Evolutionary conservation across 805 yeast species (phyloP), one percentile per base, ranked within the genome.

Genomic region (Ogataea dorogensis): DNA sequence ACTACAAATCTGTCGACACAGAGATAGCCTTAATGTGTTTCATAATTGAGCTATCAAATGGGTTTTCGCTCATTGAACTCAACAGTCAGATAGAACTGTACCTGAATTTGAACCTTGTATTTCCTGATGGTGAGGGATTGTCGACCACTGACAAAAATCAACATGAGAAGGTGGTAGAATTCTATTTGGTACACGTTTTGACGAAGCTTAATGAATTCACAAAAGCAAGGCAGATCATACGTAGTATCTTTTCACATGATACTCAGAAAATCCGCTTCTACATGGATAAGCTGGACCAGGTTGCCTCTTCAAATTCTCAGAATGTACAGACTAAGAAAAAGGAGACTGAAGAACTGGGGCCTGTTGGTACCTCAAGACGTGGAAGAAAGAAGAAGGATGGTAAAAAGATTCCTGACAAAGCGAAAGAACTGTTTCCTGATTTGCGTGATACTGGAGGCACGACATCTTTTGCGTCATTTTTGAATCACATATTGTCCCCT

Each of bases 21-120:
- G 64, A 58, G 14, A 23, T 59, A 13, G 37, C 46, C 4, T 42
- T 59, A 22, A 53, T 58, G 50, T 53, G 60, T 30, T 58, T 56
- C 30, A 49, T 59, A 11, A 51, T 58, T 21, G 64, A 61, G 35
- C 41, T 49, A 10, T 44, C 59, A 4, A 58, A 61, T 33, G 57
- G 54, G 5, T 43, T 51, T 24, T 38, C 54, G 1, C 15, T 49
- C 13, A 26, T 18, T 6, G 36, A 36, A 11, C 37, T 58, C 29
- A 44, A 40, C 12, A 32, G 19, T 4, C 65, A 61, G 27, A 37
- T 59, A 7, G 58, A 52, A 23, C 23, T 19, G 5, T 56, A 47
- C 27, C 42, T 60, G 10, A 30, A 16, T 1, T 36, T 31, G 13
- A 40, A 23, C 8, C 41, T 31, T 9, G 34, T 56, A 6, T 32